phyloP scores from a whole-genome alignment of 2,329 filamentous ascomycete genomes.

The Colletotrichum shisoi region DNA sequence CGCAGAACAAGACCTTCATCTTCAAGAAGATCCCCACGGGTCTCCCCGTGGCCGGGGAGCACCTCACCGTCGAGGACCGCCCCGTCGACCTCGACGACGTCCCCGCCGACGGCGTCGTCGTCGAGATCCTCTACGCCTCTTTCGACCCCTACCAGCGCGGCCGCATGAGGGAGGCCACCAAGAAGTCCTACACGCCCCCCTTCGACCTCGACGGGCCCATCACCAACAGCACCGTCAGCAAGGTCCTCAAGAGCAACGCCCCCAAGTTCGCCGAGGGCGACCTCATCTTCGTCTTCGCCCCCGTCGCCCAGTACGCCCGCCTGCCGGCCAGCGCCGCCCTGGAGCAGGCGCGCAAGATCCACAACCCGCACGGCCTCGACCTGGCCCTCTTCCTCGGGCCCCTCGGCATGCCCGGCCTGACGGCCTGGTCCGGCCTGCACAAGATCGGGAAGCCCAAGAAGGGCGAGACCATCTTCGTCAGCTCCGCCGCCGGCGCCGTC shows the following conservation, averaged over 20 bases:
- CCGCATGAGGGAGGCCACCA: conserved; percentile 71
- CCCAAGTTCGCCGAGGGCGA: conserved; percentile 57
- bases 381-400: conserved; percentile 74
- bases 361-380: conserved; percentile 75
- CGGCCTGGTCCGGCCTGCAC: conserved; percentile 73
- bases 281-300: conserved; percentile 57
- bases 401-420: conserved; percentile 68
- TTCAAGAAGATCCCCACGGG: conserved; percentile 74
- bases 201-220: conserved; percentile 71
- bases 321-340: conserved; percentile 17
- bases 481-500: conserved; percentile 80
- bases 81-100: conserved; percentile 70
- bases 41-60: conserved; percentile 72
- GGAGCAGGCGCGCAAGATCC: conserved; percentile 49
- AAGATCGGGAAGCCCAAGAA: conserved; percentile 69
- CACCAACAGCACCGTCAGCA: conserved; percentile 68
- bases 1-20: conserved; percentile 74
- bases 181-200: conserved; percentile 72
- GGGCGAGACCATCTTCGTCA: conserved; percentile 82
- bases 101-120: conserved; percentile 70
- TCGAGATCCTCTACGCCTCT: conserved; percentile 76
- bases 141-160: conserved; percentile 87
- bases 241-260: conserved; percentile 74
- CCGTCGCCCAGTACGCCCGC: conserved; percentile 70
- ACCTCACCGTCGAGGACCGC: conserved; percentile 73